A percentile compares a stretch with the other conserved stretches of the same genome.
phyloP scores from a whole-genome alignment of 106 monocot species.

The Iris macrosiphon region DNA sequence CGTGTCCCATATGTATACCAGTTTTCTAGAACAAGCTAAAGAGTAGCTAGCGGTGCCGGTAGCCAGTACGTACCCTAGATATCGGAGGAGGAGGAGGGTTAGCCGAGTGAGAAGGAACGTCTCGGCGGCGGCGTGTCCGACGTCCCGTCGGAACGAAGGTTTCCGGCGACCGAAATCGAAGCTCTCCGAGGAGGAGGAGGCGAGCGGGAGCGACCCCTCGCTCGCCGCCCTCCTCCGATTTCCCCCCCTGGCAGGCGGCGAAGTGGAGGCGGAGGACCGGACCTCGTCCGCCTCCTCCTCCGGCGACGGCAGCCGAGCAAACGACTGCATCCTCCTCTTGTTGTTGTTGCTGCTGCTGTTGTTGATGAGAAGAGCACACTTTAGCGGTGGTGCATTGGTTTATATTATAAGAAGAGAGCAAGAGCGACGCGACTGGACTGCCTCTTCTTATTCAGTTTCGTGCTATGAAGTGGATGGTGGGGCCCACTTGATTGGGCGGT shows the following conservation, averaged over 20 bases:
- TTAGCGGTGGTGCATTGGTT: no score
- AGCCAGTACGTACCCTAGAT: conserved; percentile 86
- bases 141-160: conserved; percentile 38
- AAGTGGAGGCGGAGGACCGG: conserved; percentile 5
- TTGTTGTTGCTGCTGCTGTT: no score
- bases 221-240: conserved; percentile 17
- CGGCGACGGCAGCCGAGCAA: not conserved
- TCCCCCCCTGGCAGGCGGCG: not conserved
- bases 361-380: no score
- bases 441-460: no score
- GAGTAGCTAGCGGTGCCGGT: no score
- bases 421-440: no score
- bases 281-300: not conserved
- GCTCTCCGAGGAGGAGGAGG: not conserved
- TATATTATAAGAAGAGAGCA: no score
- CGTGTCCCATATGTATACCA: no score
- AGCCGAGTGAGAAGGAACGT: conserved; percentile 66
- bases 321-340: no score
- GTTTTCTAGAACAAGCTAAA: no score
- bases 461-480: no score
- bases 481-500: no score
- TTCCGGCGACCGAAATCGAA: not conserved
- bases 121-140: conserved; percentile 69
- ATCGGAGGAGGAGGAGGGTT: conserved; percentile 52
- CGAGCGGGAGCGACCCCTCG: not conserved